Evolutionary conservation across 2,329 filamentous ascomycete species (phyloP).

Genomic region (Teratosphaeria zuluensis): DNA sequence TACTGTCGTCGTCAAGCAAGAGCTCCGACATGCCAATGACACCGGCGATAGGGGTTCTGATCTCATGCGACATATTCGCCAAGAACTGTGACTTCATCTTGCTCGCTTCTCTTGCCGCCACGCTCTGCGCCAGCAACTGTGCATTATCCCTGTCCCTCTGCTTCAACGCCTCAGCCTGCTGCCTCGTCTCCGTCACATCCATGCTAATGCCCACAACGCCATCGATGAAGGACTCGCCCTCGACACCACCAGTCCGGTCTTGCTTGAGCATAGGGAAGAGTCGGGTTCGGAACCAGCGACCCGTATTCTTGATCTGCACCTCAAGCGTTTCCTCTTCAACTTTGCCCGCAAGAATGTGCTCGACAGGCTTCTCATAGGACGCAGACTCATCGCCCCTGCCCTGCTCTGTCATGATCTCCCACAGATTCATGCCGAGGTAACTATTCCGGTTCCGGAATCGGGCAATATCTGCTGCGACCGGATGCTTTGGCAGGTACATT

Average conservation of each 20-base stretch:
- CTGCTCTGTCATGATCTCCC: conserved; percentile 47
- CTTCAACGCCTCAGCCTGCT: conserved; percentile 53
- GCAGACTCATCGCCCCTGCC: conserved; percentile 23
- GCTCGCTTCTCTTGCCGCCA: conserved; percentile 70
- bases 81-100: conserved; percentile 71
- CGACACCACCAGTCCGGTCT: conserved; percentile 42
- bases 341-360: conserved; percentile 54
- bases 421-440: conserved; percentile 51
- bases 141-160: conserved; percentile 57
- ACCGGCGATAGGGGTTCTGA: conserved; percentile 57
- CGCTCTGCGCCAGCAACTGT: conserved; percentile 62
- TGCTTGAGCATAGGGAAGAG: conserved; percentile 57
- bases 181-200: conserved; percentile 65
- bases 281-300: conserved; percentile 61
- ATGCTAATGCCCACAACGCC: conserved; percentile 71
- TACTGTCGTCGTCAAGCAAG: conserved; percentile 51
- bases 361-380: conserved; percentile 48
- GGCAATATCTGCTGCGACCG: neutral
- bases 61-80: conserved; percentile 47
- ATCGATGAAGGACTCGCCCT: conserved; percentile 47
- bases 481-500: conserved; percentile 21
- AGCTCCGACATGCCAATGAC: conserved; percentile 74
- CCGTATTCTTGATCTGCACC: conserved; percentile 46
- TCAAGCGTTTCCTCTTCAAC: conserved; percentile 54
- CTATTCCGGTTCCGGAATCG: conserved; percentile 10